Percentiles rank a stretch among this genome's conserved stretches.
Evolutionary conservation across 2,329 filamentous ascomycete species (phyloP).

Genomic region (Sordariomycetes sp.): DNA sequence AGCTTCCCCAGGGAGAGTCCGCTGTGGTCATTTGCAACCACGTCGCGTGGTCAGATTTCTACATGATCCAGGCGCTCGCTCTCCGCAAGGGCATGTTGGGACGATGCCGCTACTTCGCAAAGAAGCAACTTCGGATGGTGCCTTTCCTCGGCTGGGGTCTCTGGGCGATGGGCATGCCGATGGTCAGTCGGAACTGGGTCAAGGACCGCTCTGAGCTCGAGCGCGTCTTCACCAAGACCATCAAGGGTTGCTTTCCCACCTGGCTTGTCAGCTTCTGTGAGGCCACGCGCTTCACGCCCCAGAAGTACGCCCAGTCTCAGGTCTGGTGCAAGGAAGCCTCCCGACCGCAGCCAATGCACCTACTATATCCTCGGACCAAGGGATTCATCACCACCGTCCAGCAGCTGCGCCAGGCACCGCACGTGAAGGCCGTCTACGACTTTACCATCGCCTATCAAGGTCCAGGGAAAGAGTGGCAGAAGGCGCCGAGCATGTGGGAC

Average conservation of each 20-base stretch:
- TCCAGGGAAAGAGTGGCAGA: conserved; percentile 29
- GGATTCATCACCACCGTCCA: conserved; percentile 52
- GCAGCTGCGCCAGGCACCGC: conserved; percentile 38
- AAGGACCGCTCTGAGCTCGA: conserved; percentile 46
- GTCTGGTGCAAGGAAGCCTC: conserved; percentile 41
- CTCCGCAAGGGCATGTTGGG: conserved; percentile 46
- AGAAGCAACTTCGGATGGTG: conserved; percentile 47
- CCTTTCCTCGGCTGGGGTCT: conserved; percentile 56
- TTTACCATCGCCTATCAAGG: conserved; percentile 45
- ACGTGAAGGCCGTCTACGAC: conserved; percentile 46
- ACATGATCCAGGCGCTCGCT: conserved; percentile 52
- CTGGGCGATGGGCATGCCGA: conserved; percentile 56
- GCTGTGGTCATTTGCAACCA: conserved; percentile 53
- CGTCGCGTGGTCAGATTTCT: conserved; percentile 54
- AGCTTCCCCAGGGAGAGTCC: conserved; percentile 42
- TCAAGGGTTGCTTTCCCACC: conserved; percentile 41
- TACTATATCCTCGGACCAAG: conserved; percentile 51
- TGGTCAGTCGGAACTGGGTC: conserved; percentile 52
- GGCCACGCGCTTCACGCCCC: conserved; percentile 47
- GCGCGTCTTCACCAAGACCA: conserved; percentile 45
- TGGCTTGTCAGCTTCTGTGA: conserved; percentile 60
- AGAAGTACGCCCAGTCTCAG: conserved; percentile 41
- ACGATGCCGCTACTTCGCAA: conserved; percentile 54
- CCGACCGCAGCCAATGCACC: conserved; percentile 43
- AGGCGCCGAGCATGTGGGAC: conserved; percentile 43